These are phyloP conservation scores for Saccharomycopsis sp. DNA, from an alignment of 805 yeast species.

Conservation along the genomic window DNA sequence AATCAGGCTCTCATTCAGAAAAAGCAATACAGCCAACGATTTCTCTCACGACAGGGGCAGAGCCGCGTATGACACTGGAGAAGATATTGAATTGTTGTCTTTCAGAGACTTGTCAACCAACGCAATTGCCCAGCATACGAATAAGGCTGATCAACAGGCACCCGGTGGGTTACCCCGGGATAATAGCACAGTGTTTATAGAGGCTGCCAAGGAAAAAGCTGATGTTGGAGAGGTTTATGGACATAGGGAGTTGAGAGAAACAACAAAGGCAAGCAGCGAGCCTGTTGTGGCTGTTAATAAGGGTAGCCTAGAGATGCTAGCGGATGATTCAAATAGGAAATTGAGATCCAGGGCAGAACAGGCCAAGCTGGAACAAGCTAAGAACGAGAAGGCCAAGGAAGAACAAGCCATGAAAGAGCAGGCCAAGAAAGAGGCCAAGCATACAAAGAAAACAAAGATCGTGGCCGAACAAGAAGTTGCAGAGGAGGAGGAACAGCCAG, in stretches of 20 bases:
- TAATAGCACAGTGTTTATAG: conserved; percentile 1
- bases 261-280: conserved; percentile 1
- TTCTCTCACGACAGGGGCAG: background rate
- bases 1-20: conserved; percentile 10
- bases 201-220: conserved; percentile 13
- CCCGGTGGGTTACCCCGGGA: background rate
- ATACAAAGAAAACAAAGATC: conserved; percentile 5
- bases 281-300: no score
- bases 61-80: background rate
- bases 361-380: no score
- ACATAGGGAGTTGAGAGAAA: background rate
- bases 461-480: background rate
- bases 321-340: conserved; percentile 17
- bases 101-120: background rate
- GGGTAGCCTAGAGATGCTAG: no score
- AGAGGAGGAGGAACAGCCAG: conserved; percentile 3
- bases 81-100: background rate
- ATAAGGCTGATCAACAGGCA: background rate
- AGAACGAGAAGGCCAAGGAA: background rate
- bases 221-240: background rate
- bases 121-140: background rate
- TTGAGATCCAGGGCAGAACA: conserved; percentile 12
- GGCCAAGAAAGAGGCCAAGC: conserved; percentile 4
- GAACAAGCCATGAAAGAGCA: conserved; percentile 2
- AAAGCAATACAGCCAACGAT: background rate